Conservation (phyloP, 768 basidiomycete species). For the Mycena epipterygia region DNA sequence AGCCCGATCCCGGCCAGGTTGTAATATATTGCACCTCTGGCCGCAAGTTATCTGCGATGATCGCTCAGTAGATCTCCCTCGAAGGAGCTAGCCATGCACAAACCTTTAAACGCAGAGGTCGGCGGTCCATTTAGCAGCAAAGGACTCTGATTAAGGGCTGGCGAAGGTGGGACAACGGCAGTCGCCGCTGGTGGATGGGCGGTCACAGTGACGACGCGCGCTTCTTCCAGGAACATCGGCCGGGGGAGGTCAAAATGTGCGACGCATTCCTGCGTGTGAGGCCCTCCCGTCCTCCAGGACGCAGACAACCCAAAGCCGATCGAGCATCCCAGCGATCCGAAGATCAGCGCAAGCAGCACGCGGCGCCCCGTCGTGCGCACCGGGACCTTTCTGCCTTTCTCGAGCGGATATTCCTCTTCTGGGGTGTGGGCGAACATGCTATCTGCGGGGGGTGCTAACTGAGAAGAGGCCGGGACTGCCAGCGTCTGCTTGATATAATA, state of each 20-base stretch:
- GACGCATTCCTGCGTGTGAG: constrained; percentile 5
- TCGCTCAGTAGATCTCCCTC: not conserved
- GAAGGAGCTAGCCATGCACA: not conserved
- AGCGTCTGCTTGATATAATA: not conserved
- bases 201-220: constrained; percentile 22
- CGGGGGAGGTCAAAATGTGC: constrained; percentile 28
- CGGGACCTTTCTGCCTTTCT: constrained; percentile 8
- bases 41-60: constrained; percentile 55
- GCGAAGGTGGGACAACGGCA: not conserved
- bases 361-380: constrained; percentile 24
- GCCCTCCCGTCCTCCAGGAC: constrained; percentile 11
- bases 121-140: constrained; percentile 50
- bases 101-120: constrained; percentile 56
- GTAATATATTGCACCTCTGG: constrained; percentile 61
- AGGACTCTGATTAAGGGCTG: not conserved
- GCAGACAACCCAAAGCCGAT: constrained; percentile 25
- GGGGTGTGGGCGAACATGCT: constrained; percentile 22
- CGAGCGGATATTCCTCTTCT: not conserved
- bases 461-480: no score
- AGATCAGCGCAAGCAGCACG: constrained; percentile 10
- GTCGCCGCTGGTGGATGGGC: constrained; percentile 4
- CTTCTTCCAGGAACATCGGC: constrained; percentile 21
- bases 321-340: constrained; percentile 24
- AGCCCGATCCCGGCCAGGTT: constrained; percentile 62
- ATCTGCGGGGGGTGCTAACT: not conserved